A percentile compares a stretch with the other conserved stretches of the same genome.
These are phyloP conservation scores for Stellera chamaejasme DNA, from an alignment of 345 rosid genomes.

Conservation along the genomic window DNA sequence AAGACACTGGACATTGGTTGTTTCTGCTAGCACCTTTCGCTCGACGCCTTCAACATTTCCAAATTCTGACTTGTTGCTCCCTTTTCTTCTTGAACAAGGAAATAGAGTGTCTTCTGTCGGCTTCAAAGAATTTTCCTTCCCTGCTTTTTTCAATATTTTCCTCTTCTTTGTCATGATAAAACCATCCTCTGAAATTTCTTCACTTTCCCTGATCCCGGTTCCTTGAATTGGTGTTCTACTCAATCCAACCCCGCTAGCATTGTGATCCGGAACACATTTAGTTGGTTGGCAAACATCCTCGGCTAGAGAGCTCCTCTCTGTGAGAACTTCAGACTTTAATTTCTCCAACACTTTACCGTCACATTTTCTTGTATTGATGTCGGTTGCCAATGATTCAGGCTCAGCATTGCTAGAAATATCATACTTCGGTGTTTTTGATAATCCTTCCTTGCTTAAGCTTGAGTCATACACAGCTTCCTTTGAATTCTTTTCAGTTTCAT, in stretches of 20 bases:
- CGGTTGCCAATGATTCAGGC: constrained; percentile 1
- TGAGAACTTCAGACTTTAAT: background rate
- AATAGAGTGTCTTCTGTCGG: constrained; percentile 16
- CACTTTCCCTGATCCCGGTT: constrained; percentile 28
- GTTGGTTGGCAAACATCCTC: constrained; percentile 8
- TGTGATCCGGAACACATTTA: background rate
- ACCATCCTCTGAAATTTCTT: constrained; percentile 24
- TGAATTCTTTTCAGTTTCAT: constrained; percentile 1
- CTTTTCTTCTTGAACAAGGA: constrained; percentile 21
- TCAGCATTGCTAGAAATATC: constrained; percentile 11
- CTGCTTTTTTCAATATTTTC: constrained; percentile 12
- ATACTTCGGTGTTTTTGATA: constrained; percentile 15
- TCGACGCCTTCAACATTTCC: constrained; percentile 12
- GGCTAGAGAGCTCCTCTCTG: constrained; percentile 2
- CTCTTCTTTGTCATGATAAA: constrained; percentile 46
- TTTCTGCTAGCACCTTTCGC: constrained; percentile 44
- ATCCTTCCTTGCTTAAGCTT: constrained; percentile 14
- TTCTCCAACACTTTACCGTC: constrained; percentile 7
- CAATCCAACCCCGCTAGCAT: constrained; percentile 7
- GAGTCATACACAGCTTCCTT: constrained; percentile 3
- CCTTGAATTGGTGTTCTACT: constrained; percentile 1
- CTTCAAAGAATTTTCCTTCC: constrained; percentile 15
- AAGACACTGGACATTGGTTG: constrained; percentile 30
- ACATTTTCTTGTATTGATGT: constrained; percentile 2
- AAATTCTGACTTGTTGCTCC: constrained; percentile 2